Conservation (phyloP, 768 basidiomycete genomes). For the Leccinellum luteum region DNA sequence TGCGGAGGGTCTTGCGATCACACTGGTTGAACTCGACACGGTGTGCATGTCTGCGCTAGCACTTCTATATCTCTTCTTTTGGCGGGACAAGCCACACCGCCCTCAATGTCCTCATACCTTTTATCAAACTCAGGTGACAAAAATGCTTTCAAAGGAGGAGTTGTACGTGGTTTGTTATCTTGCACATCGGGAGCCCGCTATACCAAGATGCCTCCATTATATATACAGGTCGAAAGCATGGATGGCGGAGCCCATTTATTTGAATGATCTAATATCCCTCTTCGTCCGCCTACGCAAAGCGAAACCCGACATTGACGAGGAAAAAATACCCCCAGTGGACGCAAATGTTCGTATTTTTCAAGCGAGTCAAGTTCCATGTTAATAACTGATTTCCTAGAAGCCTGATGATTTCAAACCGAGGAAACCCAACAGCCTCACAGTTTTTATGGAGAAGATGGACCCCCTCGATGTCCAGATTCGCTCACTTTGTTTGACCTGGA, state of each 20-base stretch:
- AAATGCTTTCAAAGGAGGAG: background rate
- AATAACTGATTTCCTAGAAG: background rate
- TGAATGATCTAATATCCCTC: background rate
- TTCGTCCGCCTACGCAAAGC: background rate
- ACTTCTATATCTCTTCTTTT: background rate
- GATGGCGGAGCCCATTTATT: background rate
- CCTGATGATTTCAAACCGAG: background rate
- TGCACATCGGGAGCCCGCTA: background rate
- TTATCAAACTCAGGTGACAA: background rate
- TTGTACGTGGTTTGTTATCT: background rate
- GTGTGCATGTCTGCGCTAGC: background rate
- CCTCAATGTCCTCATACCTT: background rate
- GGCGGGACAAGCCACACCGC: background rate
- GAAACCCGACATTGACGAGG: background rate
- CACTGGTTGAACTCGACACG: background rate
- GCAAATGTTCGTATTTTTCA: background rate
- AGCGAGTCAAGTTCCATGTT: background rate
- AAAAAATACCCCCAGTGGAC: background rate
- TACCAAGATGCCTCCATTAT: background rate
- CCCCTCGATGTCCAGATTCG: background rate
- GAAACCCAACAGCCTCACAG: background rate
- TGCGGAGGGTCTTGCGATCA: background rate
- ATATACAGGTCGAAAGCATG: background rate
- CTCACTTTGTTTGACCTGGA: background rate
- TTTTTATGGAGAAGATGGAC: background rate